Percentiles rank a stretch among this genome's conserved stretches.
Evolutionary conservation across 2,329 filamentous ascomycete genomes (phyloP).

Genomic region (Dactylonectria macrodidyma): DNA sequence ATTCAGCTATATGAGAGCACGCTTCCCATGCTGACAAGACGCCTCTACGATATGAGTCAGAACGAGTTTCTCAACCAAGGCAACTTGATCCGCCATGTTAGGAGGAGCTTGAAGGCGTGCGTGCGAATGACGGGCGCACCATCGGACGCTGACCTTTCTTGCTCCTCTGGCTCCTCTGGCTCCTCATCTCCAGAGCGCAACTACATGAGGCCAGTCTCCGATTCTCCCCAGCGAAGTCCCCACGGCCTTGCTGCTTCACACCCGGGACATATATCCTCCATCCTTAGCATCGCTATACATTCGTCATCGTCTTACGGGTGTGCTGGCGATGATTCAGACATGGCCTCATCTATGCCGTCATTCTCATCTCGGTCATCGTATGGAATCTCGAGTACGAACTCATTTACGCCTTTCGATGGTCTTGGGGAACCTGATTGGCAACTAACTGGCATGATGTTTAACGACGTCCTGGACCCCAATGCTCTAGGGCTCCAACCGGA

Average conservation of each 20-base stretch:
- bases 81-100: conserved; percentile 40
- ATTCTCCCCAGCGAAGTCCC: conserved; percentile 38
- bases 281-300: conserved; percentile 23
- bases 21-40: conserved; percentile 43
- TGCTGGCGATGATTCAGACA: conserved; percentile 34
- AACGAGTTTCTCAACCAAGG: conserved; percentile 48
- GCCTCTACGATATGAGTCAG: conserved; percentile 48
- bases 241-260: conserved; percentile 12
- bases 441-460: conserved; percentile 42
- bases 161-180: conserved; percentile 30
- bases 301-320: conserved; percentile 35
- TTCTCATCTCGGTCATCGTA: conserved; percentile 45
- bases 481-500: conserved; percentile 31
- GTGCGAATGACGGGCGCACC: conserved; percentile 37
- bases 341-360: conserved; percentile 42
- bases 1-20: conserved; percentile 42
- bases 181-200: conserved; percentile 36
- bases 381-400: conserved; percentile 29
- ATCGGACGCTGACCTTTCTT: conserved; percentile 24
- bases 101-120: conserved; percentile 50
- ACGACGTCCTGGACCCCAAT: conserved; percentile 38
- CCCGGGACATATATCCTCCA: conserved; percentile 23
- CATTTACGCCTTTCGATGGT: conserved; percentile 45
- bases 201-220: conserved; percentile 38
- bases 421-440: conserved; percentile 46